Evolutionary conservation across 2,329 filamentous ascomycete genomes (phyloP).

Genomic region (Macrophomina tecta): DNA sequence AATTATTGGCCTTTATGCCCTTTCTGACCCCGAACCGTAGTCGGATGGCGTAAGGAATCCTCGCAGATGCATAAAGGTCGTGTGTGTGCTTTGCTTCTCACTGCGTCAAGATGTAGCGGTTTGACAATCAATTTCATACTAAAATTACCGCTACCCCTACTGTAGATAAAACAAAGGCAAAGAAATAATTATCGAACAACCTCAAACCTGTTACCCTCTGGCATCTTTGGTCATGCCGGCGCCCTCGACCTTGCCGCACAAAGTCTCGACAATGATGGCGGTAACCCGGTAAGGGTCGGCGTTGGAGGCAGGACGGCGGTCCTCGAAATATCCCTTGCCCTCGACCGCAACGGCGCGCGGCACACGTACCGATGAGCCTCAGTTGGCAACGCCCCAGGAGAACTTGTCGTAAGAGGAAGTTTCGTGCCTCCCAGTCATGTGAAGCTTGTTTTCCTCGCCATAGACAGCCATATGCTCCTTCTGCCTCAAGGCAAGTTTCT

Average conservation of each 20-base stretch:
- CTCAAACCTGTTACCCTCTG: too few relatives aligned
- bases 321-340: slow-evolving; percentile 93
- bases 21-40: too few relatives aligned
- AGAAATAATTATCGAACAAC: too few relatives aligned
- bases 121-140: too few relatives aligned
- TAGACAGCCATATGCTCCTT: slow-evolving; percentile 79
- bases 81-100: too few relatives aligned
- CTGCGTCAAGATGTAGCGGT: too few relatives aligned
- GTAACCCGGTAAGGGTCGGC: slow-evolving; percentile 86
- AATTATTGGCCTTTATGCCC: too few relatives aligned
- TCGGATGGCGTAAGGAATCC: too few relatives aligned
- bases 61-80: too few relatives aligned
- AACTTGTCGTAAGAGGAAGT: slow-evolving; percentile 94
- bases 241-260: slow-evolving; percentile 58
- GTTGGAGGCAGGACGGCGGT: slow-evolving; percentile 73
- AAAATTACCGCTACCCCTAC: too few relatives aligned
- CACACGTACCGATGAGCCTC: slow-evolving; percentile 91
- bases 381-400: slow-evolving; percentile 93
- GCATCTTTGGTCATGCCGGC: slow-evolving; percentile 52
- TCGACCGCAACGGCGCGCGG: slow-evolving; percentile 83
- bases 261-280: slow-evolving; percentile 78
- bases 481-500: slow-evolving; percentile 58
- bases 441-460: slow-evolving; percentile 92
- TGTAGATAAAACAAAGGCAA: too few relatives aligned
- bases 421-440: slow-evolving; percentile 93